Conservation (phyloP, 2,329 filamentous ascomycete genomes). For the Talaromyces sp. region DNA sequence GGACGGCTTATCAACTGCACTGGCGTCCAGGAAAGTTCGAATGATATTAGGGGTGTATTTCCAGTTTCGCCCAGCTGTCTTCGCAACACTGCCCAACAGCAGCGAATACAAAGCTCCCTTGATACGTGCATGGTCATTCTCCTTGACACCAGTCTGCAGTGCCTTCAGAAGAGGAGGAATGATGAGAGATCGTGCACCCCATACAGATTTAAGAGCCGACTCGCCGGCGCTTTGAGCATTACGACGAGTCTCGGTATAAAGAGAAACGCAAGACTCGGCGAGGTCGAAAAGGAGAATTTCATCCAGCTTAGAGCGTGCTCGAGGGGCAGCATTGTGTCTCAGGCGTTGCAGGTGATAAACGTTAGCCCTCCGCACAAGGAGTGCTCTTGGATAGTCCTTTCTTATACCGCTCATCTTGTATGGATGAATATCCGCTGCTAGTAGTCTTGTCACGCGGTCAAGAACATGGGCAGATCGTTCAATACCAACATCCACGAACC, state of each 20-base stretch:
- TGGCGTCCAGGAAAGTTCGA: conserved; percentile 85
- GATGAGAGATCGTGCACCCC: conserved; percentile 83
- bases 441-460: conserved; percentile 80
- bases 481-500: conserved; percentile 97
- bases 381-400: conserved; percentile 87
- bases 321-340: conserved; percentile 86
- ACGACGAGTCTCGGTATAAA: conserved; percentile 93
- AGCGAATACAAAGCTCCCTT: conserved; percentile 93
- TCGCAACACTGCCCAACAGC: conserved; percentile 83
- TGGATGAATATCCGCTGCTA: conserved; percentile 82
- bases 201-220: conserved; percentile 86
- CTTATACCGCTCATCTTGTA: conserved; percentile 93
- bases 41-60: conserved; percentile 90
- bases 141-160: conserved; percentile 75
- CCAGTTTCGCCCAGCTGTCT: conserved; percentile 90
- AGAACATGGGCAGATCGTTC: conserved; percentile 92
- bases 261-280: conserved; percentile 83
- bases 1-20: conserved; percentile 87
- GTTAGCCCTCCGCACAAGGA: conserved; percentile 90
- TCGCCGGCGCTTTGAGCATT: conserved; percentile 91
- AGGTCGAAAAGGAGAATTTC: conserved; percentile 82
- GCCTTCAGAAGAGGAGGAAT: conserved; percentile 83
- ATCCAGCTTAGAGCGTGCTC: conserved; percentile 88
- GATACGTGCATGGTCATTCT: conserved; percentile 84
- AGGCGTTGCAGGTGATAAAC: conserved; percentile 94